Conservation (phyloP, 176 grass and related monocot genomes). For the Musa acuminata region DNA sequence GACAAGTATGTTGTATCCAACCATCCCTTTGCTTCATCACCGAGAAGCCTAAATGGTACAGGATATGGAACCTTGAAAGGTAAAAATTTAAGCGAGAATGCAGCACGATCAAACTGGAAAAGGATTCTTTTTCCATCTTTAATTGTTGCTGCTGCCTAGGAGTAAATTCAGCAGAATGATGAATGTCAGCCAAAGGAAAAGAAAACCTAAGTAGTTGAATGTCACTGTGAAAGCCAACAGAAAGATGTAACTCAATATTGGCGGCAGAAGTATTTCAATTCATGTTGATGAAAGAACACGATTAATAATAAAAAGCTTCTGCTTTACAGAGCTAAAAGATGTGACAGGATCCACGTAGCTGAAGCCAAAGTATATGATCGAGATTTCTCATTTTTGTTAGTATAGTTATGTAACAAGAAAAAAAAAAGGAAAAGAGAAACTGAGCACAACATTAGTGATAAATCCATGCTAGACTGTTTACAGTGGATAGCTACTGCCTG, state of each 20-base stretch:
- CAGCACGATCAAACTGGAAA: slow-evolving; percentile 85
- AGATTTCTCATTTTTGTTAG: too few relatives aligned
- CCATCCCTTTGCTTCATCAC: slow-evolving; percentile 97
- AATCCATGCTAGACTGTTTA: too few relatives aligned
- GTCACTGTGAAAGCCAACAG: neutral
- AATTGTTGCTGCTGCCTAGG: slow-evolving; percentile 68
- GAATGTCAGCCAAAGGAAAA: neutral
- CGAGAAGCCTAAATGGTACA: slow-evolving; percentile 84
- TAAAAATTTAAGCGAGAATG: slow-evolving; percentile 85
- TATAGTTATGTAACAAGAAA: too few relatives aligned
- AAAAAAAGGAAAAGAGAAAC: too few relatives aligned
- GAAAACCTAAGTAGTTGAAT: neutral
- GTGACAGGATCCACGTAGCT: neutral
- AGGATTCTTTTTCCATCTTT: slow-evolving; percentile 75
- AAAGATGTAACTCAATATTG: neutral
- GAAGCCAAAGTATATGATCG: too few relatives aligned
- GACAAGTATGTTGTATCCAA: slow-evolving; percentile 94
- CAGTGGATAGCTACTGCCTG: too few relatives aligned
- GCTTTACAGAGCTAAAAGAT: neutral
- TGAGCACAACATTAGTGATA: too few relatives aligned
- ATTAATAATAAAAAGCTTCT: neutral
- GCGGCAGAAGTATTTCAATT: neutral
- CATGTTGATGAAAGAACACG: neutral
- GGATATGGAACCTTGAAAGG: slow-evolving; percentile 98
- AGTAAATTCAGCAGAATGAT: neutral